Evolutionary conservation across 73 alveolate species (phyloP).

Genomic region (Blepharisma japonicum): DNA sequence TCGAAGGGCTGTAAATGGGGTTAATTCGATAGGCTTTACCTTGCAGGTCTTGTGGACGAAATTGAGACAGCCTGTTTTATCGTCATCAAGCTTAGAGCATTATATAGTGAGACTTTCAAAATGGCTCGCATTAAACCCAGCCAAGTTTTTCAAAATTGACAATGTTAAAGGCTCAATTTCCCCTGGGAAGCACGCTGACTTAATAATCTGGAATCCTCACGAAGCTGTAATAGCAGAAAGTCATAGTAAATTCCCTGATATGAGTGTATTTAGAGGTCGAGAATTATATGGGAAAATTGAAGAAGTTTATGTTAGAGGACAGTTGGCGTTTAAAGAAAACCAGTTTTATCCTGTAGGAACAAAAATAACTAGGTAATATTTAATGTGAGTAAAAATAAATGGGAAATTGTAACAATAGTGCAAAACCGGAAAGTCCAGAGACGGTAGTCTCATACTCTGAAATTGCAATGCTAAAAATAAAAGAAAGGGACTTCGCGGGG

Average conservation of each 20-base stretch:
- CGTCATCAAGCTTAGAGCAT: no score
- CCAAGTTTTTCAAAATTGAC: not conserved
- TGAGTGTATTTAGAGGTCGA: not conserved
- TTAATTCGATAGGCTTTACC: not conserved
- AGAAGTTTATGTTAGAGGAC: not conserved
- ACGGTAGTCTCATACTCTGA: not conserved
- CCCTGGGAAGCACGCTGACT: slow-evolving; percentile 21
- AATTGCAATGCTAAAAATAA: not conserved
- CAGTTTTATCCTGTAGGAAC: not conserved
- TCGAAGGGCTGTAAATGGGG: not conserved
- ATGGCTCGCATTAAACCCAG: slow-evolving; percentile 27
- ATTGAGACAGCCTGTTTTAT: not conserved
- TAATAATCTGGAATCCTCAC: slow-evolving; percentile 20
- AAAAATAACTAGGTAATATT: not conserved
- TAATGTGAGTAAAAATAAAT: not conserved
- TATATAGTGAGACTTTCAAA: slow-evolving; percentile 4
- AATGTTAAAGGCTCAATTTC: not conserved
- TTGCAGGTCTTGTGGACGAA: not conserved
- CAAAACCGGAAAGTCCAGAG: not conserved
- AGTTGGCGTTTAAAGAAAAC: not conserved
- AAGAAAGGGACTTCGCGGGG: not conserved
- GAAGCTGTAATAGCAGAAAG: not conserved
- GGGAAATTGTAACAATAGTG: not conserved
- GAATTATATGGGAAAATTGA: slow-evolving; percentile 8
- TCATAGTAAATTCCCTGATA: slow-evolving; percentile 16